Evolutionary conservation across 805 yeast genomes (phyloP).

Genomic region (Candida sphagnicola): DNA sequence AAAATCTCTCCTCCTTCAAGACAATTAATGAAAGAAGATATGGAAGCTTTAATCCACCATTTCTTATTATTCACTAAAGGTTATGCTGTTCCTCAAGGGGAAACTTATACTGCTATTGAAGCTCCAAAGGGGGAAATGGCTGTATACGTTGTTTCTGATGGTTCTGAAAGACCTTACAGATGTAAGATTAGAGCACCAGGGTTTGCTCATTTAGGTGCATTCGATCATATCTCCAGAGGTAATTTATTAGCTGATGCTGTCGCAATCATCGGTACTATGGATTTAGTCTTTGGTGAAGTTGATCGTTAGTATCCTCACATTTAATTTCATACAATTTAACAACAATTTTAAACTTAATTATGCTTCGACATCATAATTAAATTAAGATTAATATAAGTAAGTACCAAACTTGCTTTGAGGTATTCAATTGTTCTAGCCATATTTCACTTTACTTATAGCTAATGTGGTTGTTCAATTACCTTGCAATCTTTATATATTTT

Average conservation of each 20-base stretch:
- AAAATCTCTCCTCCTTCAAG: conserved; percentile 83
- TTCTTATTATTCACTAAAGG: conserved; percentile 86
- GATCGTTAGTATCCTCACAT: conserved; percentile 79
- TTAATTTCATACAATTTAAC: too few relatives aligned
- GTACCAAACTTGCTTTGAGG: not conserved
- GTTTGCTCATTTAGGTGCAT: conserved; percentile 84
- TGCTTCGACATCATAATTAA: too few relatives aligned
- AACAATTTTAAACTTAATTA: too few relatives aligned
- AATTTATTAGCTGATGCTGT: conserved; percentile 89
- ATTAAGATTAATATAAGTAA: too few relatives aligned
- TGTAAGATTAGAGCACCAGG: conserved; percentile 96
- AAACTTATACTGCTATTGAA: conserved; percentile 86
- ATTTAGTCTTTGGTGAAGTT: conserved; percentile 90
- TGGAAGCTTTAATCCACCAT: conserved; percentile 90
- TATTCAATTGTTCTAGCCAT: too few relatives aligned
- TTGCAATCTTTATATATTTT: conserved; percentile 1
- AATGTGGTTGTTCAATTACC: not conserved
- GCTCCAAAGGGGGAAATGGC: conserved; percentile 97
- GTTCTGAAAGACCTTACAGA: conserved; percentile 85
- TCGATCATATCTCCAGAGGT: conserved; percentile 83
- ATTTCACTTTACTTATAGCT: not conserved
- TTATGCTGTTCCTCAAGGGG: conserved; percentile 84
- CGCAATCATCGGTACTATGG: conserved; percentile 94
- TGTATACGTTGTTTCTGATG: conserved; percentile 84
- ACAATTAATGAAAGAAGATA: conserved; percentile 79